phyloP scores from a whole-genome alignment of 805 yeast genomes.

The Saturnispora gosingensis region DNA sequence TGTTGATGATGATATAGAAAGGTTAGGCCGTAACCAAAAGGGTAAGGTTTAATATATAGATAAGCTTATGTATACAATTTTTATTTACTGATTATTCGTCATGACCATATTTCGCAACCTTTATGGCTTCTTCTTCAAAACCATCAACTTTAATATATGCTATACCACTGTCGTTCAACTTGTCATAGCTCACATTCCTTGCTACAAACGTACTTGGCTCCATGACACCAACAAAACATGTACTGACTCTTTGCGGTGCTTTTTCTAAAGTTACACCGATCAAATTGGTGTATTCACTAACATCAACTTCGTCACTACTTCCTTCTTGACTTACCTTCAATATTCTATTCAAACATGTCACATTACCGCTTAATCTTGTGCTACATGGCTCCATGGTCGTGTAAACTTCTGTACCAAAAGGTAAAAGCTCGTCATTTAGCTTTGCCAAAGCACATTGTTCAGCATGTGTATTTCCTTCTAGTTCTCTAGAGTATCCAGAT shows the following conservation, averaged over 20 bases:
- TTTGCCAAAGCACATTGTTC: conserved; percentile 91
- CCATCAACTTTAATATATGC: conserved; percentile 80
- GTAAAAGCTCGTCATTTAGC: conserved; percentile 42
- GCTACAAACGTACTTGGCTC: conserved; percentile 89
- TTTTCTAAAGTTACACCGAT: background rate
- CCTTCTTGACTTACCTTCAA: conserved; percentile 22
- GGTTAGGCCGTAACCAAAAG: conserved; percentile 29
- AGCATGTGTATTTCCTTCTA: conserved; percentile 94
- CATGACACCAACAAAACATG: conserved; percentile 83
- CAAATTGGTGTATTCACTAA: conserved; percentile 36
- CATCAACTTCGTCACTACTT: background rate
- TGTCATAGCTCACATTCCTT: conserved; percentile 54
- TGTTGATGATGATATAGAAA: conserved; percentile 50
- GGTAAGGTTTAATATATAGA: conserved; percentile 11
- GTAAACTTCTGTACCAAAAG: conserved; percentile 70
- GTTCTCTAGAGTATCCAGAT: conserved; percentile 83
- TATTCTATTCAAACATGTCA: conserved; percentile 80
- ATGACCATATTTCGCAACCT: conserved; percentile 71
- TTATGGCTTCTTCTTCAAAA: conserved; percentile 57
- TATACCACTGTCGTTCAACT: conserved; percentile 47
- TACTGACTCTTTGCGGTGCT: conserved; percentile 22
- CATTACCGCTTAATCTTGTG: conserved; percentile 76
- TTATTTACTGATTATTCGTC: background rate
- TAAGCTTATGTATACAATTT: background rate
- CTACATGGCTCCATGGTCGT: conserved; percentile 99